Conservation (phyloP, 495 filamentous ascomycete species). For the Penicillium crystallinum region DNA sequence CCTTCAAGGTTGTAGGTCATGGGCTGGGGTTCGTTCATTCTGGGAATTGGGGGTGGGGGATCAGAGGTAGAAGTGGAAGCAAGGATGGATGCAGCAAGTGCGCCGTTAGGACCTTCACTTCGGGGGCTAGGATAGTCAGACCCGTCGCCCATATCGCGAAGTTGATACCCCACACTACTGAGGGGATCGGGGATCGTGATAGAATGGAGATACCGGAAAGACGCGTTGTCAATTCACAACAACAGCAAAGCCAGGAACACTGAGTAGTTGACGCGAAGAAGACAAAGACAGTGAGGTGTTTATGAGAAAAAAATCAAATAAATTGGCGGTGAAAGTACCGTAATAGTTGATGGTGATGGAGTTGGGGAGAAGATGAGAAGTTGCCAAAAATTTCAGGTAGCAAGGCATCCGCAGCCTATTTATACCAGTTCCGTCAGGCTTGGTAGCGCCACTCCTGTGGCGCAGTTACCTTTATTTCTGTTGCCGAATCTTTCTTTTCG, state of each 20-base stretch:
- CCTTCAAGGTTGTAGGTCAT: constrained; percentile 35
- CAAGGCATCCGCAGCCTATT: constrained; percentile 22
- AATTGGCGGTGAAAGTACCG: constrained; percentile 3
- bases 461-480: background rate
- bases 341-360: constrained; percentile 1
- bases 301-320: constrained; percentile 7
- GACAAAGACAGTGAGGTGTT: background rate
- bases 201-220: constrained; percentile 22
- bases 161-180: constrained; percentile 32
- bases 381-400: constrained; percentile 35
- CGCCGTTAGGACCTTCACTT: constrained; percentile 44
- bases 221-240: constrained; percentile 19
- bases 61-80: constrained; percentile 37
- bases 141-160: constrained; percentile 44
- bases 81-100: constrained; percentile 34
- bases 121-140: constrained; percentile 49
- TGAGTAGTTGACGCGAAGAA: background rate
- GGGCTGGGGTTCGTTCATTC: constrained; percentile 39
- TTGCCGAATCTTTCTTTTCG: background rate
- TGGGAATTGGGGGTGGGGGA: constrained; percentile 30
- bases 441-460: constrained; percentile 8
- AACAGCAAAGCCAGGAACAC: background rate
- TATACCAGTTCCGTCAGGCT: constrained; percentile 8
- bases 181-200: constrained; percentile 21
- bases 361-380: constrained; percentile 11